Base-by-base conservation (phyloP, 768 basidiomycete species). In the Psilocybe subaeruginosa region DNA sequence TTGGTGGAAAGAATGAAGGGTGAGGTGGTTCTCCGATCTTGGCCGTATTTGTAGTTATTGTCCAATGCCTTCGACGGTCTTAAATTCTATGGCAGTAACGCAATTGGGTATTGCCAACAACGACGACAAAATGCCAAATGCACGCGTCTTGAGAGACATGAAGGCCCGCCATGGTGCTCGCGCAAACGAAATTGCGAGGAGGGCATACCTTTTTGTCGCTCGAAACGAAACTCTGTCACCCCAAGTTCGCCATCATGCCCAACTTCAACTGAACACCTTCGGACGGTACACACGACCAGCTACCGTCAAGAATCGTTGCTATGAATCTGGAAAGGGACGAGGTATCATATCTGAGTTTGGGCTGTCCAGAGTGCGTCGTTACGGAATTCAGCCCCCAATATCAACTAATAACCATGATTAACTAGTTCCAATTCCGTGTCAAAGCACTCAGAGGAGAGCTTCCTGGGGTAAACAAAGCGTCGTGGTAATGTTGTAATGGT, bases 201-300 rank as follows among this genome's bases (percentile, higher is more conserved):
- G 93, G 48, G 96, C 97, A 0, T 96, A 97, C 74, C 87, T 98
- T 53, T 95, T 88, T 75, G 91, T 98, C 66, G 95, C 96, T 23
- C 86, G 97, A 61, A 98, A 99, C 77, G 88, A 92, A 72, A 85
- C 89, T 1, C 77, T 98, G n/a, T 89, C 95, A 14, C 81, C 93
- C 2, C 89, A 92, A 71, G 85, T 98, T 50, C 91, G 97, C 58
- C 92, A 95, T 73, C 92, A 95, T 66, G 97, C 97, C 14, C 95
- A 97, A 74, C 78, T 99, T 62, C 95, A 97, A 70, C 81, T 97
- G 53, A 97, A 97, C 75, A 87, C 89, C 4, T 93, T 97, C 68
- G 88, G 85, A 52, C 83, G 85, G 27, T 89, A 93, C 72, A 90
- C 92, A 0, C 87, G 92, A 41, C 91, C 93, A n/a, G 88, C 88